Percentiles rank a stretch among this genome's conserved stretches.
Evolutionary conservation across 2,329 filamentous ascomycete species (phyloP).

Genomic region (Cadophora malorum): DNA sequence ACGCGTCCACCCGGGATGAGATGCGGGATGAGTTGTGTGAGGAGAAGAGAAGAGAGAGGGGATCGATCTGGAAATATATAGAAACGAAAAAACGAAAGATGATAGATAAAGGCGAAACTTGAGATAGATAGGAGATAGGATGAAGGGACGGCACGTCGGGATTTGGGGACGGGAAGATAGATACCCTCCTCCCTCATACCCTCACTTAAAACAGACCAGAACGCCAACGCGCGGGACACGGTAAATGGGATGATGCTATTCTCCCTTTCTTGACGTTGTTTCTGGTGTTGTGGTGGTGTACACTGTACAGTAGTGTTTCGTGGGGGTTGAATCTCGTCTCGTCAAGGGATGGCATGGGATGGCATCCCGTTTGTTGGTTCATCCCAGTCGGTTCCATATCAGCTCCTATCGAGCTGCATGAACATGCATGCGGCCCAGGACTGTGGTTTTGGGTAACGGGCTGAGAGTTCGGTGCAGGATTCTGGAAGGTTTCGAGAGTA

Average conservation of each 20-base stretch:
- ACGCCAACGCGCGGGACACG: neutral
- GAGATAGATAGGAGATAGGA: neutral
- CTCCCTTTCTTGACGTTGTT: neutral
- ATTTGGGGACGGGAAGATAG: neutral
- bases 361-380: neutral
- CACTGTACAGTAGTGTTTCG: neutral
- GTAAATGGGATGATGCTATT: neutral
- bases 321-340: neutral
- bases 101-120: neutral
- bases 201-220: neutral
- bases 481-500: conserved; percentile 8
- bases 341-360: neutral
- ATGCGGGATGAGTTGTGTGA: too few relatives aligned
- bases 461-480: conserved; percentile 11
- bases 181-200: neutral
- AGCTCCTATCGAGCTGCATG: conserved; percentile 15
- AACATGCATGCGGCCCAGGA: conserved; percentile 6
- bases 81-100: too few relatives aligned
- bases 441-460: conserved; percentile 4
- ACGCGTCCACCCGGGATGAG: neutral
- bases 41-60: too few relatives aligned
- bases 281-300: neutral
- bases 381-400: neutral
- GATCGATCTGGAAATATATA: neutral
- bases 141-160: neutral